Evolutionary conservation across 2,329 filamentous ascomycete species (phyloP).

Genomic region (Cladophialophora bantiana): DNA sequence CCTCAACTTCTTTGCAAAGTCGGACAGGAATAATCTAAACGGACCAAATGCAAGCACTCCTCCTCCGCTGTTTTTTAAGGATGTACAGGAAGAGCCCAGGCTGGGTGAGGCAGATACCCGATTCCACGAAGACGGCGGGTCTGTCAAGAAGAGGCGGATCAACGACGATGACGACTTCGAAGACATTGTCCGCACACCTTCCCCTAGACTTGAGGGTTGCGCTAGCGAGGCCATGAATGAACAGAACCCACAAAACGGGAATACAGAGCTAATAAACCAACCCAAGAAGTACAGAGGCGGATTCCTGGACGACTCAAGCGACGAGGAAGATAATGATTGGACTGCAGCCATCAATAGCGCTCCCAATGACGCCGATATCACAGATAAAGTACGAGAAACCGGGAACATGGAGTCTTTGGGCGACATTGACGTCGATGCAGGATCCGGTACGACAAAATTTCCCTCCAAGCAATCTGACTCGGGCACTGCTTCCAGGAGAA

Average conservation of each 20-base stretch:
- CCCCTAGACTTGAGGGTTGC: constrained; percentile 22
- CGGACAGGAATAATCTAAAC: constrained; percentile 41
- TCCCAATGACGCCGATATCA: background rate
- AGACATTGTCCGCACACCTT: constrained; percentile 32
- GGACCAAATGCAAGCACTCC: constrained; percentile 42
- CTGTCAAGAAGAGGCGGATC: constrained; percentile 55
- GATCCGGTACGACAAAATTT: constrained; percentile 14
- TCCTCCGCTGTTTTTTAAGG: constrained; percentile 48
- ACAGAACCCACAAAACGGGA: background rate
- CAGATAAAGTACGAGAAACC: constrained; percentile 17
- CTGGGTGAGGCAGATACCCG: constrained; percentile 38
- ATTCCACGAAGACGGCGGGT: constrained; percentile 50
- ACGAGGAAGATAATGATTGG: constrained; percentile 49
- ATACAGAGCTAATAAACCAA: constrained; percentile 14
- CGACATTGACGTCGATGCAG: constrained; percentile 27
- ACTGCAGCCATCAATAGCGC: constrained; percentile 21
- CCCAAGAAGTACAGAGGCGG: constrained; percentile 37
- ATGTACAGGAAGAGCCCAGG: constrained; percentile 19
- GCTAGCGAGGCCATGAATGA: background rate
- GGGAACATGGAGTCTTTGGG: constrained; percentile 2
- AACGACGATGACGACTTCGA: constrained; percentile 31
- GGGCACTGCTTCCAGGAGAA: background rate
- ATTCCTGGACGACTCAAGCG: constrained; percentile 53
- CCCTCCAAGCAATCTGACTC: constrained; percentile 40
- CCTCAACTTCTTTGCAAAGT: constrained; percentile 62